phyloP scores from a whole-genome alignment of 306 rosid species.

The Begonia loranthoides region DNA sequence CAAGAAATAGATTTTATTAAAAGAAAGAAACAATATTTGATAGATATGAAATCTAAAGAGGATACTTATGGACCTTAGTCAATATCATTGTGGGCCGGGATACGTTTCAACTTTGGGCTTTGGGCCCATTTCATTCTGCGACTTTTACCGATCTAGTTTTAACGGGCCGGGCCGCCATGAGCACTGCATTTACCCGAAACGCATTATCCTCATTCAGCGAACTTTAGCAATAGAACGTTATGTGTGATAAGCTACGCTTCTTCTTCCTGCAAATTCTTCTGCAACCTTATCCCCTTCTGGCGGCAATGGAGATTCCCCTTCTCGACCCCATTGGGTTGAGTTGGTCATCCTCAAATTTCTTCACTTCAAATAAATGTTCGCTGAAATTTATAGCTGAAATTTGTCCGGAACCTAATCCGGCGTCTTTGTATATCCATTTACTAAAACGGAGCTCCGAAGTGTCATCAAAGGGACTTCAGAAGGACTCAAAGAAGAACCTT shows the following conservation, averaged over 20 bases:
- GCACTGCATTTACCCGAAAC: too few species aligned
- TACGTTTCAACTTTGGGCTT: too few species aligned
- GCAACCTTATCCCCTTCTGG: not conserved
- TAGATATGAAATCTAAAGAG: too few species aligned
- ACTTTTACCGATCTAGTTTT: too few species aligned
- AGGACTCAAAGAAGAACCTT: slow-evolving; percentile 42
- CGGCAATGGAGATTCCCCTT: slow-evolving; percentile 14
- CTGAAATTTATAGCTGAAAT: slow-evolving; percentile 10
- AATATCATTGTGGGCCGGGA: too few species aligned
- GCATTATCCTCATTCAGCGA: not conserved
- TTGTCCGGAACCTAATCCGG: slow-evolving; percentile 5
- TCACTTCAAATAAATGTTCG: slow-evolving; percentile 15
- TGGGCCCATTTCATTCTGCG: too few species aligned
- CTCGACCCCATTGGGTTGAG: slow-evolving; percentile 3
- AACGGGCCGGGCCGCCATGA: too few species aligned
- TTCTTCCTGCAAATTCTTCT: not conserved
- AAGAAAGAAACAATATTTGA: too few species aligned
- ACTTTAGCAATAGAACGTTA: not conserved
- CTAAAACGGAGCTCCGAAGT: slow-evolving; percentile 31
- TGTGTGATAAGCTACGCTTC: not conserved
- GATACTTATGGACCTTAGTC: too few species aligned
- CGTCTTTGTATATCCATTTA: slow-evolving; percentile 13
- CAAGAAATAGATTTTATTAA: too few species aligned
- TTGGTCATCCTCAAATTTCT: slow-evolving; percentile 15
- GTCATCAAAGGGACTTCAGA: slow-evolving; percentile 28